Evolutionary conservation across 2,329 filamentous ascomycete species (phyloP), one percentile per base, ranked within the genome.

Genomic region (Epicoccum nigrum): DNA sequence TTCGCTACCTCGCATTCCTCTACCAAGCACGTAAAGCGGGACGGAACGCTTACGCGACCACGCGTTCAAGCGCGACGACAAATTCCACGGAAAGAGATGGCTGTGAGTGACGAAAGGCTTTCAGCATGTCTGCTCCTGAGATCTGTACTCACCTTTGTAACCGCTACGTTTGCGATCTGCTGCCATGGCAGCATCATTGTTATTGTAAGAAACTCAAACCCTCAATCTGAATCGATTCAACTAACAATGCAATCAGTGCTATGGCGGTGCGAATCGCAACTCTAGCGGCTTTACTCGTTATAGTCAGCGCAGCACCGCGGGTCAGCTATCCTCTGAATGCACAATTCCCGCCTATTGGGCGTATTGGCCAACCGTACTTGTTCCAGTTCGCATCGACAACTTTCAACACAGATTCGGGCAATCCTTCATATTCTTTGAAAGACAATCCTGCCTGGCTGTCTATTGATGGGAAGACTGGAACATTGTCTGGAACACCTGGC

Each of bases 311-410:
- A 48, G 58, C 55, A 19, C 73, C 75, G 15, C 69, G 71, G 35
- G 64, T 76, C 44, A 77, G 78, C 38, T 93, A 92, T 62, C 91
- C 91, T 1, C 80, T 96, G 71, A 95, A 94, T 73, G 86, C 89
- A 2, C 92, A 96, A 71, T 81, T 95, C 1, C 91, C 91, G 25
- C 87, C 88, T 3, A 87, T 92, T 45, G 91, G 90, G 16, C 83
- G 88, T 58, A 78, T 89, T 52, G 83, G 81, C 32, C 68, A 86
- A 62, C 78, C 80, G 2, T 94, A 90, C 72, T 82, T 79, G 8
- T 91, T 92, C 65, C 78, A 83, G 23, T 89, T 96, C 64, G 87
- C 89, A 8, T 73, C 79, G 13, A 85, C 86, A 31, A 96, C 91
- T 0, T 96, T 96, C 73, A 78, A 79, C 12, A 87, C 88, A 13